Percentiles rank a stretch among this genome's conserved stretches.
Evolutionary conservation across 139 green algal species (phyloP).

Genomic region (Gonium pectorale): DNA sequence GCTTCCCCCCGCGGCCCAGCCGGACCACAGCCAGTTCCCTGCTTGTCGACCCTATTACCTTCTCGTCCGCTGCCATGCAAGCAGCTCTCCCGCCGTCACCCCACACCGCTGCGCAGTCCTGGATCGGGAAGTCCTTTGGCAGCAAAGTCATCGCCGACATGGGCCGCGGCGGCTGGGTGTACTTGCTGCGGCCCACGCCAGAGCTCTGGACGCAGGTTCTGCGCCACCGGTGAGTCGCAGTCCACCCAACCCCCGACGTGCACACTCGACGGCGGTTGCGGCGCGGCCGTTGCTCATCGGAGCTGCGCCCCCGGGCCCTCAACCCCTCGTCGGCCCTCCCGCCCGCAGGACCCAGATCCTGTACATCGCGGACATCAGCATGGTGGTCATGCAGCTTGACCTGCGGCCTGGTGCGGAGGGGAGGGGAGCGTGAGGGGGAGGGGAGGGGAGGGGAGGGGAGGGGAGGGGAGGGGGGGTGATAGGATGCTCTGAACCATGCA

Average conservation of each 20-base stretch:
- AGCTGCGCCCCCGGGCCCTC: no score
- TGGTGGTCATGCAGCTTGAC: slow-evolving; percentile 85
- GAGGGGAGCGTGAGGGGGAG: no score
- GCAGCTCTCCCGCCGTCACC: no score
- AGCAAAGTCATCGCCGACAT: slow-evolving; percentile 63
- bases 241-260: no score
- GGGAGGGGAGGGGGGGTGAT: no score
- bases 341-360: slow-evolving; percentile 84
- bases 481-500: no score
- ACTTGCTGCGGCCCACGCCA: slow-evolving; percentile 85
- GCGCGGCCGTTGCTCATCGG: no score
- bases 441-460: not conserved
- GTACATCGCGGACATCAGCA: slow-evolving; percentile 88
- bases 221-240: slow-evolving; percentile 58
- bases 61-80: no score
- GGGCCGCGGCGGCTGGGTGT: slow-evolving; percentile 71
- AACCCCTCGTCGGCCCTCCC: not conserved
- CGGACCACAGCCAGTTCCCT: no score
- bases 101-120: slow-evolving; percentile 84
- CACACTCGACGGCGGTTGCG: no score
- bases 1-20: no score
- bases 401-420: slow-evolving; percentile 68
- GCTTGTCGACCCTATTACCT: no score
- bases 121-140: slow-evolving; percentile 87
- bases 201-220: slow-evolving; percentile 95